Evolutionary conservation across 2,329 filamentous ascomycete species (phyloP).

Genomic region (Diaporthe ampelina): DNA sequence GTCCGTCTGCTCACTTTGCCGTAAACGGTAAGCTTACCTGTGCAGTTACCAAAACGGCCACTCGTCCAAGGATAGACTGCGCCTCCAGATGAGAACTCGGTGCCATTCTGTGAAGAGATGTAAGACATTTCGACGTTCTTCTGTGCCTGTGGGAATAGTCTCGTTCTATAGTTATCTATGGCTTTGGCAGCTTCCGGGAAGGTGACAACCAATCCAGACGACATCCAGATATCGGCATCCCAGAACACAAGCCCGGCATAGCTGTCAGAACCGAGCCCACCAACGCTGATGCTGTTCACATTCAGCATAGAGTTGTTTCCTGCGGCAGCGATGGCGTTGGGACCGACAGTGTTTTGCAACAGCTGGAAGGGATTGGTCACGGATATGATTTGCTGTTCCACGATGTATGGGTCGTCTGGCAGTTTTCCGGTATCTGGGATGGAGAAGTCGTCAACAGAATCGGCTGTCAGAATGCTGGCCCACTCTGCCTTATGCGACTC

Average conservation of each 20-base stretch:
- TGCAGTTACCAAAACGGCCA: constrained; percentile 40
- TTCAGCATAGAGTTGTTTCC: constrained; percentile 50
- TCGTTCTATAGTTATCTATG: constrained; percentile 30
- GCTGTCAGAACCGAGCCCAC: constrained; percentile 46
- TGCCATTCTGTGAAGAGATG: constrained; percentile 62
- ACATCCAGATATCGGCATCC: constrained; percentile 41
- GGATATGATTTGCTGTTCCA: constrained; percentile 66
- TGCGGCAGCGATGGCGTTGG: constrained; percentile 59
- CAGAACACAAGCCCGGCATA: constrained; percentile 39
- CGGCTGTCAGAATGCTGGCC: constrained; percentile 70
- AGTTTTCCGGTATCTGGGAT: constrained; percentile 66
- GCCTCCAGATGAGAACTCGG: constrained; percentile 44
- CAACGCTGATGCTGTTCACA: constrained; percentile 48
- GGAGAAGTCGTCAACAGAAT: constrained; percentile 74
- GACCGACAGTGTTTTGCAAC: constrained; percentile 62
- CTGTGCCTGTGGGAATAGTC: constrained; percentile 37
- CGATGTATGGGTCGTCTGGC: constrained; percentile 67
- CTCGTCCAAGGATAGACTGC: constrained; percentile 40
- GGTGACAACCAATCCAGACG: constrained; percentile 31
- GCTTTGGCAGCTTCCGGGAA: constrained; percentile 37
- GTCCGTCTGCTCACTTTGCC: background rate
- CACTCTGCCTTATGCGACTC: constrained; percentile 72
- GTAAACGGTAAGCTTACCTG: background rate
- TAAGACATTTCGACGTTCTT: constrained; percentile 37
- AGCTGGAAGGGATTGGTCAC: constrained; percentile 70